A percentile compares a stretch with the other conserved stretches of the same genome.
Conservation (phyloP, 345 rosid species). For the Durio zibethinus region DNA sequence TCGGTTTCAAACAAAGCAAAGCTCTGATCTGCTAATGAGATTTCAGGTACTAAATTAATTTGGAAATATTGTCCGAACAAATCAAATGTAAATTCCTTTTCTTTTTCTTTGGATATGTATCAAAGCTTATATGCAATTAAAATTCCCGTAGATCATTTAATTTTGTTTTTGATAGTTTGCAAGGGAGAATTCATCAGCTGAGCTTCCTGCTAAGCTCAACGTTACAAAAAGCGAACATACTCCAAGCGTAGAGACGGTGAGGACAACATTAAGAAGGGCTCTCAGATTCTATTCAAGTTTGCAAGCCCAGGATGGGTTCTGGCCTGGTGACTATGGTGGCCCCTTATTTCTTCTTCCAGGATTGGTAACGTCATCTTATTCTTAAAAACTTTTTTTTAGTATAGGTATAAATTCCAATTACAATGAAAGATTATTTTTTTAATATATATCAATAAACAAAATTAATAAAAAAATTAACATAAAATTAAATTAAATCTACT, state of each 20-base stretch:
- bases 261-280: conserved; percentile 34
- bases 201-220: background rate
- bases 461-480: no score
- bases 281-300: conserved; percentile 51
- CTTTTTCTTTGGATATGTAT: background rate
- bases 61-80: no score
- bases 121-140: background rate
- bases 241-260: conserved; percentile 30
- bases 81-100: no score
- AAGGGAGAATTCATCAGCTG: conserved; percentile 25
- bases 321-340: conserved; percentile 87
- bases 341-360: conserved; percentile 71
- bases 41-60: conserved; percentile 37
- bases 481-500: no score
- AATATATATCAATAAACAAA: no score
- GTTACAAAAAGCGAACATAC: conserved; percentile 6
- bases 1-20: conserved; percentile 42
- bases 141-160: no score
- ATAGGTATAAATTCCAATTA: no score
- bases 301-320: conserved; percentile 64
- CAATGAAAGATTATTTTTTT: no score
- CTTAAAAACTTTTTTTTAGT: background rate
- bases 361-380: conserved; percentile 31
- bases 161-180: conserved; percentile 26
- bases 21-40: conserved; percentile 50